phyloP scores from a whole-genome alignment of 2,329 filamentous ascomycete species.

The Colletotrichum limetticola region DNA sequence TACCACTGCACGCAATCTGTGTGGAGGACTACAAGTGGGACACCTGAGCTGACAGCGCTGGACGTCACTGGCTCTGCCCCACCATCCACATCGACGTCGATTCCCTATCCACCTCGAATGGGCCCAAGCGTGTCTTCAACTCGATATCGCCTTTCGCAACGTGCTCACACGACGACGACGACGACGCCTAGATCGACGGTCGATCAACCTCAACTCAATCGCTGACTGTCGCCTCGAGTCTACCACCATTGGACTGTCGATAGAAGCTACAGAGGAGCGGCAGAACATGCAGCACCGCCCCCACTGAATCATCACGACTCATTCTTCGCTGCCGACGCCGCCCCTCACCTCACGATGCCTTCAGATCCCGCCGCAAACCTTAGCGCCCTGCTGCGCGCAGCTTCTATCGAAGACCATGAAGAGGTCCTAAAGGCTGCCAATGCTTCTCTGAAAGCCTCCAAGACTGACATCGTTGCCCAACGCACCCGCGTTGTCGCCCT shows the following conservation, averaged over 20 bases:
- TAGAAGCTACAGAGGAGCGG: neutral
- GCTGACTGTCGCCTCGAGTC: neutral
- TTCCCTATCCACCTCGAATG: constrained; percentile 1
- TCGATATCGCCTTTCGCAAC: neutral
- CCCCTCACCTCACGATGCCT: constrained; percentile 44
- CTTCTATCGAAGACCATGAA: constrained; percentile 76
- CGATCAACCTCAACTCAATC: neutral
- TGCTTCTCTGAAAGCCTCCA: constrained; percentile 70
- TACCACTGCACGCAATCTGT: neutral
- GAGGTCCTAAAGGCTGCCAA: constrained; percentile 75
- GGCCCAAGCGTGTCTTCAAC: constrained; percentile 16
- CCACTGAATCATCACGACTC: neutral
- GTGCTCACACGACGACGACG: neutral
- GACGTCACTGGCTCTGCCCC: constrained; percentile 24
- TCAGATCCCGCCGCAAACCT: constrained; percentile 61
- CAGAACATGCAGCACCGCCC: constrained; percentile 14
- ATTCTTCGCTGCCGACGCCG: neutral
- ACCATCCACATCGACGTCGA: constrained; percentile 10
- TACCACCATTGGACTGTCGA: neutral
- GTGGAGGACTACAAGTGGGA: neutral
- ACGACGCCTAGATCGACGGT: neutral
- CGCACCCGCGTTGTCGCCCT: constrained; percentile 80
- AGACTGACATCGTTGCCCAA: constrained; percentile 68
- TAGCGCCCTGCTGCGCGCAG: constrained; percentile 63
- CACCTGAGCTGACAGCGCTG: neutral